A percentile compares a stretch with the other conserved stretches of the same genome.
phyloP scores from a whole-genome alignment of 2,329 filamentous ascomycete genomes.

The Verticillium dahliae region DNA sequence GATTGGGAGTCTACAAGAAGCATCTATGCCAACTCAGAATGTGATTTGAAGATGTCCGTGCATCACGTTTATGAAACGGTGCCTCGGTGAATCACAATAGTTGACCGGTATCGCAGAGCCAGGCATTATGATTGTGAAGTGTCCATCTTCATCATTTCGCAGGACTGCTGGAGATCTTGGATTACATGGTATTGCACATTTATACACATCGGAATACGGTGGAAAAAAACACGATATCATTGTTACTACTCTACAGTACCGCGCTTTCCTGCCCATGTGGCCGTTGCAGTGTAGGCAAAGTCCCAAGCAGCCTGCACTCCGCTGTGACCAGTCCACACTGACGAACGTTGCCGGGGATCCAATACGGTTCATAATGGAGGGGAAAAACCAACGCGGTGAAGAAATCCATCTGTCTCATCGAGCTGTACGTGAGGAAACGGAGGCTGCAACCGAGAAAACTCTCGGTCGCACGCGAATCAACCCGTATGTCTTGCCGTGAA shows the following conservation, averaged over 20 bases:
- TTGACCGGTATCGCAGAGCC: too few species aligned
- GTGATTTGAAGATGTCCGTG: too few species aligned
- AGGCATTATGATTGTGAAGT: too few species aligned
- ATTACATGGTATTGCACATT: neutral
- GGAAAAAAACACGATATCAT: neutral
- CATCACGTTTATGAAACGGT: too few species aligned
- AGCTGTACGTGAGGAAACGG: neutral
- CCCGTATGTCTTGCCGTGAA: neutral
- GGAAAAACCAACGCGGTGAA: neutral
- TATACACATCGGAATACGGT: neutral
- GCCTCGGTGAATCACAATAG: too few species aligned
- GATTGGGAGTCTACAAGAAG: too few species aligned
- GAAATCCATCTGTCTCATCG: neutral
- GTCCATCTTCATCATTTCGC: too few species aligned
- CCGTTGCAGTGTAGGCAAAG: neutral
- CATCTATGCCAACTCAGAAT: too few species aligned
- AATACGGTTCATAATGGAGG: neutral
- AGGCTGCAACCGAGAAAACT: neutral
- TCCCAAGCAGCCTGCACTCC: slow-evolving; percentile 1
- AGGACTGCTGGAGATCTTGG: neutral
- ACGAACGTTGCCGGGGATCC: neutral
- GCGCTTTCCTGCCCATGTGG: neutral
- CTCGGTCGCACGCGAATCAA: neutral
- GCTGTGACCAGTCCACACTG: neutral
- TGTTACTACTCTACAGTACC: neutral